A percentile compares a stretch with the other conserved stretches of the same genome.
Conservation (phyloP, 2,329 filamentous ascomycete species). For the Cordyceps cateniannulata region DNA sequence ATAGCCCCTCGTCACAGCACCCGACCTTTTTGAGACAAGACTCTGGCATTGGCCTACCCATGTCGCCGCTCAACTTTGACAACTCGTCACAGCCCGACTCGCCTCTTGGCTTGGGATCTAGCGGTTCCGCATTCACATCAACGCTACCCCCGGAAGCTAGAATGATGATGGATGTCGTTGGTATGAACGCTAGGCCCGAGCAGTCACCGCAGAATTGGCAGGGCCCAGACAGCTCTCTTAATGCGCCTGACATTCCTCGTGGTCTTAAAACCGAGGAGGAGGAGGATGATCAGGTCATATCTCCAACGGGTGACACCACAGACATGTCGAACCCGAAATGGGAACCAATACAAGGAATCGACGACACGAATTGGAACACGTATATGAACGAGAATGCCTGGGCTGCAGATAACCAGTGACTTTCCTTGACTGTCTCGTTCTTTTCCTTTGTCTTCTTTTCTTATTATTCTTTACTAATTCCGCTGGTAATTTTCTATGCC, state of each 20-base stretch:
- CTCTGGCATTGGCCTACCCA: not conserved
- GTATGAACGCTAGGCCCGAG: conserved; percentile 22
- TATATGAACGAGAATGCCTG: conserved; percentile 27
- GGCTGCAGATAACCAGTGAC: not conserved
- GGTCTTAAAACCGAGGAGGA: not conserved
- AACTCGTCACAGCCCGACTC: conserved; percentile 15
- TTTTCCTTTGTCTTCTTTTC: not conserved
- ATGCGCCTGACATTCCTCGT: not conserved
- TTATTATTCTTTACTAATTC: too few relatives aligned
- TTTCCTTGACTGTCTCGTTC: too few relatives aligned
- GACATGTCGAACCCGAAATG: conserved; percentile 13
- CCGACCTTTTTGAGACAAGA: not conserved
- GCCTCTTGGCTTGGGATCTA: conserved; percentile 16
- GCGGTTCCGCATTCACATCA: conserved; percentile 33
- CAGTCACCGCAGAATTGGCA: conserved; percentile 12
- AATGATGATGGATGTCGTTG: conserved; percentile 32
- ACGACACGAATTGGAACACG: conserved; percentile 24
- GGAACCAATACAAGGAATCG: conserved; percentile 15
- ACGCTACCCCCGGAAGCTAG: conserved; percentile 37
- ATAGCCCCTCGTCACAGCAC: not conserved
- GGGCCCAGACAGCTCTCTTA: conserved; percentile 8
- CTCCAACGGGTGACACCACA: not conserved
- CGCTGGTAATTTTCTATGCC: not conserved
- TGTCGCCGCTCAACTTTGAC: not conserved
- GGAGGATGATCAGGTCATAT: not conserved